Evolutionary conservation across 139 green algal species (phyloP), one percentile per base, ranked within the genome.

Genomic region (Chara braunii): DNA sequence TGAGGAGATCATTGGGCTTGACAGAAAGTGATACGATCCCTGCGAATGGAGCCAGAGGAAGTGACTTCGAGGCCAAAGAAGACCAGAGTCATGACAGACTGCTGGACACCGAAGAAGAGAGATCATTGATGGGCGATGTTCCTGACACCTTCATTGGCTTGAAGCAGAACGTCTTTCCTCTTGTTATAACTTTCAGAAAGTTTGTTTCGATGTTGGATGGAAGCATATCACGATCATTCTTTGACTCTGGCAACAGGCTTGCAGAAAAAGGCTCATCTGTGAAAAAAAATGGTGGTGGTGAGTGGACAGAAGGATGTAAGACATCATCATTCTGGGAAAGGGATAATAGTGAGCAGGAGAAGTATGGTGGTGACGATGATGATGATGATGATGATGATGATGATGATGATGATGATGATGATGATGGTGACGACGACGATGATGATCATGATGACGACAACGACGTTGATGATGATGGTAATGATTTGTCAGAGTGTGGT

Each of bases 131-230:
- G 33, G 62, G 62, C 2, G 52, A 72, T 12, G 23, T 74, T 18
- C 64, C 64, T 3, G 53, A 74, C 9, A 35, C 22, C 14, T 35
- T 74, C 1, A 55, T 23, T 2, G 53, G 57, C 3, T 8, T 74
- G 22, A 18, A 37, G 0, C 32, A 70, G 23, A 37, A 14, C 14
- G 12, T n/a, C 0, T 94, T 88, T 67, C 87, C 87, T 1, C 75
- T 94, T 24, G 88, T 94, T 75, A 60, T 87, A 5, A 84, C 80
- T 34, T 80, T 66, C 61, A 26, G 51, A 58, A 54, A 84, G 35
- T 83, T 70, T 52, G 70, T 91, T 35, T 60, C 54, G 40, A 82
- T 87, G 73, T 65, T 92, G 51, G 85, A 92, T 45, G 81, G 72
- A 9, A 80, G 74, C 1, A 50, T 84, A 31, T 12, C 31, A 22